A percentile compares a stretch with the other conserved stretches of the same genome.
Evolutionary conservation across 1,284 basidiomycete species (phyloP).

Genomic region (Boletus mariae): DNA sequence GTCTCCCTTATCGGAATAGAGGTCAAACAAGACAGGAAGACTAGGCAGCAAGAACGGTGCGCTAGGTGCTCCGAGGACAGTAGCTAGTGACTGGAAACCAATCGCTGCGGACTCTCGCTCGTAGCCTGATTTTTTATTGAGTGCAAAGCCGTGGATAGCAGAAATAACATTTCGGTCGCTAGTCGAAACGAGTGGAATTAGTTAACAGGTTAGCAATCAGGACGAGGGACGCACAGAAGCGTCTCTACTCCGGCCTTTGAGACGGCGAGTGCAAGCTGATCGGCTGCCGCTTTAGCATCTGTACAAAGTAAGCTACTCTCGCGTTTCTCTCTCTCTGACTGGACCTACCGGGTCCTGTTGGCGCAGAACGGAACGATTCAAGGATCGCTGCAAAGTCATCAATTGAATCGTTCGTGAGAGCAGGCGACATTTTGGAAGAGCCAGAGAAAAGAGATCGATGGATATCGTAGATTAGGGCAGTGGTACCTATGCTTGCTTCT

Average conservation of each 20-base stretch:
- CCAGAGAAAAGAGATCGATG: constrained; percentile 7
- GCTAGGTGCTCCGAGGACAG: constrained; percentile 67
- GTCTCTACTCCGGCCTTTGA: constrained; percentile 59
- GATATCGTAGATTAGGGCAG: constrained; percentile 25
- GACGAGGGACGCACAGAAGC: constrained; percentile 49
- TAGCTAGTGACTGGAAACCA: constrained; percentile 76
- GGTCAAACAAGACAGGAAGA: constrained; percentile 77
- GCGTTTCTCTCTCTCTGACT: constrained; percentile 1
- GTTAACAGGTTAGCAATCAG: constrained; percentile 4
- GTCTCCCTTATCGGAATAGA: constrained; percentile 94
- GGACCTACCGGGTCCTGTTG: constrained; percentile 65
- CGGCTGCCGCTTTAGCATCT: constrained; percentile 80
- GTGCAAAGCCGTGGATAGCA: constrained; percentile 69
- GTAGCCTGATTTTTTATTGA: constrained; percentile 87
- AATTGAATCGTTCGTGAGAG: constrained; percentile 44
- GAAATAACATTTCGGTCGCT: constrained; percentile 65
- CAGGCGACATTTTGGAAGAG: constrained; percentile 48
- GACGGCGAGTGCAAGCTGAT: constrained; percentile 70
- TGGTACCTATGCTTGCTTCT: constrained; percentile 13
- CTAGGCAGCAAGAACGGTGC: constrained; percentile 83
- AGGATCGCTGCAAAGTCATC: constrained; percentile 51
- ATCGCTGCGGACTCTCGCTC: constrained; percentile 92
- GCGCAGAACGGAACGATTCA: constrained; percentile 63
- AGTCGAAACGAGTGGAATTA: constrained; percentile 8
- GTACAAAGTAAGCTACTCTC: constrained; percentile 9